Percentiles rank a stretch among this genome's conserved stretches.
Conservation (phyloP, 2,329 filamentous ascomycete genomes). For the Geosmithia morbida region DNA sequence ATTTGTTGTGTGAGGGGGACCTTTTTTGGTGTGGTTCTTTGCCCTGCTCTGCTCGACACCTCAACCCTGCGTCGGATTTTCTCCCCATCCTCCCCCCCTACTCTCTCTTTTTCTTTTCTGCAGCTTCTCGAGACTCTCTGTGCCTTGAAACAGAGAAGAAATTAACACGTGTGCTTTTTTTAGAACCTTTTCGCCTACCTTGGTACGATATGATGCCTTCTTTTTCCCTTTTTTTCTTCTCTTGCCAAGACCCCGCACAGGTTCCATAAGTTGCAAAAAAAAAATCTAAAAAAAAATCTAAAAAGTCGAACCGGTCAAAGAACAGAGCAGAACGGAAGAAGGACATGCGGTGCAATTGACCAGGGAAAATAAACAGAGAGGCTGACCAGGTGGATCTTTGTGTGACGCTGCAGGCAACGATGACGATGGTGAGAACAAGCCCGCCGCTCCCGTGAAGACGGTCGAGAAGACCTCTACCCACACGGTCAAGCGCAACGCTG, state of each 20-base stretch:
- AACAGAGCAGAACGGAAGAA: too few species aligned
- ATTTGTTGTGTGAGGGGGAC: too few species aligned
- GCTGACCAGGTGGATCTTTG: slow-evolving; percentile 4
- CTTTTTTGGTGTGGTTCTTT: too few species aligned
- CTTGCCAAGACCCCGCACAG: not conserved
- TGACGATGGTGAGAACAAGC: slow-evolving; percentile 50
- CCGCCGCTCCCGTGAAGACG: slow-evolving; percentile 73
- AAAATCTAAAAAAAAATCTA: not conserved
- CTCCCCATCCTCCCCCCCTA: too few species aligned
- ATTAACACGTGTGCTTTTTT: not conserved
- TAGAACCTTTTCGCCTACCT: slow-evolving; percentile 98
- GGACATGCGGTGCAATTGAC: too few species aligned
- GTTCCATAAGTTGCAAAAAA: not conserved
- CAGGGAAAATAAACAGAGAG: not conserved
- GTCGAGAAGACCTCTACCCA: slow-evolving; percentile 71
- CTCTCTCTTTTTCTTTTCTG: too few species aligned
- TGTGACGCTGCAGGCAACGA: slow-evolving; percentile 35
- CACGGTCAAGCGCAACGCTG: slow-evolving; percentile 72
- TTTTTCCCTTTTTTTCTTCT: slow-evolving; percentile 7
- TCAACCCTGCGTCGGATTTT: too few species aligned
- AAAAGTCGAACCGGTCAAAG: too few species aligned
- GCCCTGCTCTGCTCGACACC: too few species aligned
- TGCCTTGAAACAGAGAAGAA: not conserved
- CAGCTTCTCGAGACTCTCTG: too few species aligned
- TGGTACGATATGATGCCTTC: slow-evolving; percentile 48